phyloP scores from a whole-genome alignment of 331 rosid genomes.

The Arachis monticola region DNA sequence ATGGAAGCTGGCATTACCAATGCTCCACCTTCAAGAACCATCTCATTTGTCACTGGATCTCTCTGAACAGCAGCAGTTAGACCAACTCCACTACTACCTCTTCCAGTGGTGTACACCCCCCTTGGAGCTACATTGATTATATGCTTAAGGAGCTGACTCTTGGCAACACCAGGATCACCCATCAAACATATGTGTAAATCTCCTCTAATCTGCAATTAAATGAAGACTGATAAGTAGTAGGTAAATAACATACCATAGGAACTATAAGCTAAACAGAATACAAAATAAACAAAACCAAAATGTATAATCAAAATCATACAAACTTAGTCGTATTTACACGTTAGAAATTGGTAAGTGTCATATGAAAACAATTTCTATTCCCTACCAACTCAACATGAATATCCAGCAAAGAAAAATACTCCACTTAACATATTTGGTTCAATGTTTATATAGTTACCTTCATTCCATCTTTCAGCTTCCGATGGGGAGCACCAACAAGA shows the following conservation, averaged over 20 bases:
- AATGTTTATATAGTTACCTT: constrained; percentile 56
- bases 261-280: constrained; percentile 17
- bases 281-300: constrained; percentile 18
- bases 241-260: not conserved
- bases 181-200: constrained; percentile 93
- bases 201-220: constrained; percentile 84
- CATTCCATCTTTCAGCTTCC: constrained; percentile 94
- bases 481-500: constrained; percentile 95
- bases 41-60: constrained; percentile 97
- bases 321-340: not conserved
- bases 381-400: constrained; percentile 25
- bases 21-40: constrained; percentile 99
- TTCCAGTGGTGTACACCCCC: constrained; percentile 97
- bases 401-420: constrained; percentile 16
- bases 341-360: not conserved
- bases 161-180: constrained; percentile 99
- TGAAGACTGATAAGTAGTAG: constrained; percentile 28
- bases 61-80: constrained; percentile 98
- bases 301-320: not conserved
- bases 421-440: not conserved
- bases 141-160: constrained; percentile 99
- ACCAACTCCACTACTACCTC: constrained; percentile 99
- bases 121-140: constrained; percentile 94
- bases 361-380: constrained; percentile 11
- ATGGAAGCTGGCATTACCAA: constrained; percentile 63